Conservation (phyloP, 2,329 filamentous ascomycete genomes). For the Mycosphaerella sp. region DNA sequence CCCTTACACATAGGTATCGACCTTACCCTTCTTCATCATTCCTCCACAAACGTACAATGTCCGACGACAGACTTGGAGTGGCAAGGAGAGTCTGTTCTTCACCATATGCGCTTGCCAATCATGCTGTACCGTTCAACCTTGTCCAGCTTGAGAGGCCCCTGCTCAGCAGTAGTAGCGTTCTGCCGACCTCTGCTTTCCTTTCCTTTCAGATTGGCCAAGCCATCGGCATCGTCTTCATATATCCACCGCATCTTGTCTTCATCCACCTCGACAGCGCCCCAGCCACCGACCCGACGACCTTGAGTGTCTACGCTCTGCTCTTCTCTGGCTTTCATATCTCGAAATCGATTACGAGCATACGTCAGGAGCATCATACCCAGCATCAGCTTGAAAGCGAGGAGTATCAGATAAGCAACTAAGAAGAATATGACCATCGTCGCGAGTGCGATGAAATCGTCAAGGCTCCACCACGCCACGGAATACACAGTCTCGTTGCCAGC, state of each 20-base stretch:
- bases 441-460: slow-evolving; percentile 68
- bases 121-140: slow-evolving; percentile 79
- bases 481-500: slow-evolving; percentile 34
- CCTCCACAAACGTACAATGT: too few relatives aligned
- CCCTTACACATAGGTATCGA: too few relatives aligned
- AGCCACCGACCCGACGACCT: slow-evolving; percentile 69
- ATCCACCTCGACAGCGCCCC: slow-evolving; percentile 77
- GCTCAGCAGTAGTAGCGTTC: slow-evolving; percentile 34
- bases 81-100: not conserved
- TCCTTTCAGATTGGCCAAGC: slow-evolving; percentile 54
- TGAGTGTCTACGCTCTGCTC: slow-evolving; percentile 55
- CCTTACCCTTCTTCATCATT: too few relatives aligned
- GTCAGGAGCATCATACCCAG: slow-evolving; percentile 81
- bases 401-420: slow-evolving; percentile 73
- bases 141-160: slow-evolving; percentile 53
- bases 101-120: slow-evolving; percentile 97
- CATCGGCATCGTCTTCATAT: slow-evolving; percentile 76
- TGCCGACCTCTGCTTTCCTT: slow-evolving; percentile 56
- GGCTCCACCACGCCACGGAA: slow-evolving; percentile 47
- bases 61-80: not conserved
- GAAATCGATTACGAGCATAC: slow-evolving; percentile 72
- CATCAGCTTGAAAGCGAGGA: slow-evolving; percentile 68
- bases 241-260: slow-evolving; percentile 83
- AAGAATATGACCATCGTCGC: slow-evolving; percentile 82
- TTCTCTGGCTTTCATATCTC: slow-evolving; percentile 63